phyloP scores from a whole-genome alignment of 129 eudicot species.

The Deinandra increscens region DNA sequence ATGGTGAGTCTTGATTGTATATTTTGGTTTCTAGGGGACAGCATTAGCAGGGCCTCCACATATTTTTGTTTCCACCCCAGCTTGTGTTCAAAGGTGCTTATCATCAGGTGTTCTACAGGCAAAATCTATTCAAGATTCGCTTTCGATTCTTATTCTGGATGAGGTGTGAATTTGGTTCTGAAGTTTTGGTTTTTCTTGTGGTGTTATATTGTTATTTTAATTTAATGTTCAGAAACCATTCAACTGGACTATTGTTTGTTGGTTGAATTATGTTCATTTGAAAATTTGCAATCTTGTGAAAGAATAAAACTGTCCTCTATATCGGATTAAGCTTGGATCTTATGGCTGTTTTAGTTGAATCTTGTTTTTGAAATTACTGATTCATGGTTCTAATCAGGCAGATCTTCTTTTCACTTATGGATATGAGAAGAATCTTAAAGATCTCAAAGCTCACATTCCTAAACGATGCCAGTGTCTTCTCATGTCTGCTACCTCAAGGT shows the following conservation, averaged over 20 bases:
- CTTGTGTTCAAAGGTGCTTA: constrained; percentile 71
- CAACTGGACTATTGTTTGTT: neutral
- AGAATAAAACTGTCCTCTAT: neutral
- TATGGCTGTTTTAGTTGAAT: neutral
- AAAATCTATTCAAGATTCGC: constrained; percentile 72
- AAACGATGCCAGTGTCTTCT: constrained; percentile 90
- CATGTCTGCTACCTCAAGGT: constrained; percentile 98
- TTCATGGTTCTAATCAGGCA: constrained; percentile 54
- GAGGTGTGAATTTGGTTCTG: constrained; percentile 55
- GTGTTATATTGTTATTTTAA: neutral
- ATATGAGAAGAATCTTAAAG: constrained; percentile 79
- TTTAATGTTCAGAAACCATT: neutral
- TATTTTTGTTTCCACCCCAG: constrained; percentile 82
- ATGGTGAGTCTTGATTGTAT: neutral
- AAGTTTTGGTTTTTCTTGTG: neutral
- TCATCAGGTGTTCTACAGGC: constrained; percentile 67
- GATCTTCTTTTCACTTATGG: constrained; percentile 97
- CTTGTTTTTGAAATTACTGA: constrained; percentile 8
- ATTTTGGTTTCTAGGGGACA: constrained; percentile 45
- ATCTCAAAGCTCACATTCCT: constrained; percentile 78
- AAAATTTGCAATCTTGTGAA: neutral
- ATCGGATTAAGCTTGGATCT: neutral
- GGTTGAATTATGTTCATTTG: neutral
- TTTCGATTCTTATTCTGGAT: constrained; percentile 82
- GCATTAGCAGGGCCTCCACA: constrained; percentile 80